phyloP scores from a whole-genome alignment of 2,329 filamentous ascomycete species.

The Colletotrichum eleusines region DNA sequence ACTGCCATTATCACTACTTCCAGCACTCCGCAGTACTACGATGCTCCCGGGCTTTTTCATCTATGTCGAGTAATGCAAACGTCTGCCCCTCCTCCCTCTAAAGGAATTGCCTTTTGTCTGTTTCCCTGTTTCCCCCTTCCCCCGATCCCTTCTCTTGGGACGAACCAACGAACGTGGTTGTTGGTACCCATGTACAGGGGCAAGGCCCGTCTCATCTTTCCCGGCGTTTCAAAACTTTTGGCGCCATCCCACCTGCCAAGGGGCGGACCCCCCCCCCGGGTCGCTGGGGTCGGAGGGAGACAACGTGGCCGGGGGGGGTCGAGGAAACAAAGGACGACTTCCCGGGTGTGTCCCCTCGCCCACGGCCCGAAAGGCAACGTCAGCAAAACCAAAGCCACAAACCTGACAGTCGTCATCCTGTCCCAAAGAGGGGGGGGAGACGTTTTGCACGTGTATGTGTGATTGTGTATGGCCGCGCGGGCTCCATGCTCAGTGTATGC shows the following conservation, averaged over 20 bases:
- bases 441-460: background rate
- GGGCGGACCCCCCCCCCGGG: background rate
- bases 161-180: background rate
- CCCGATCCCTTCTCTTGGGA: constrained; percentile 12
- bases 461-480: background rate
- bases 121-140: background rate
- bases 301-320: background rate
- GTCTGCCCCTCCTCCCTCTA: background rate
- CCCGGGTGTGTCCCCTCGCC: too few relatives aligned
- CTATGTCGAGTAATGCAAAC: background rate
- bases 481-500: background rate
- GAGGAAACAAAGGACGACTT: background rate
- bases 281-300: background rate
- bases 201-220: background rate
- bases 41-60: background rate
- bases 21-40: background rate
- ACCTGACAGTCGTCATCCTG: background rate
- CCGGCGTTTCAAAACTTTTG: constrained; percentile 14
- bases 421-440: too few relatives aligned
- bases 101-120: background rate
- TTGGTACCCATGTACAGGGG: background rate
- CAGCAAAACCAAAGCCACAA: constrained; percentile 14
- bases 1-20: background rate
- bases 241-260: constrained; percentile 9
- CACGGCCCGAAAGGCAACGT: background rate